These are phyloP conservation scores for Sarocladium oryzae DNA, from an alignment of 2,329 filamentous ascomycete species.

Conservation along the genomic window DNA sequence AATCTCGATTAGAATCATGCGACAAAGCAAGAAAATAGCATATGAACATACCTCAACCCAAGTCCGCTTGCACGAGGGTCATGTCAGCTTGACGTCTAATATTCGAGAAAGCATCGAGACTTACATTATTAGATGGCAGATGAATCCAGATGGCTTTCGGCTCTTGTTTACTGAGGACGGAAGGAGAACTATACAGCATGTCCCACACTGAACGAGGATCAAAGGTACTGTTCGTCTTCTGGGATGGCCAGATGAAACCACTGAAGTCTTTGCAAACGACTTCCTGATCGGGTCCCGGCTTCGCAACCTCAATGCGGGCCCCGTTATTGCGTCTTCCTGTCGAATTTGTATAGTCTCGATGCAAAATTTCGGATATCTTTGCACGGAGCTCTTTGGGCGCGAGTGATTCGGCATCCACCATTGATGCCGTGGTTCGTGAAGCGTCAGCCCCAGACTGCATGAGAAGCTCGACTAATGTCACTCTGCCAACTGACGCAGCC, in stretches of 20 bases:
- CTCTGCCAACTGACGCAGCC: neutral
- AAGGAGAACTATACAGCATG: neutral
- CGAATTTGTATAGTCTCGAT: neutral
- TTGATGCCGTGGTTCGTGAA: neutral
- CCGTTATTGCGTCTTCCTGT: neutral
- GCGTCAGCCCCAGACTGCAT: neutral
- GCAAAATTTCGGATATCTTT: neutral
- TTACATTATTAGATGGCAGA: constrained; percentile 5
- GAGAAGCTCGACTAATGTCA: neutral
- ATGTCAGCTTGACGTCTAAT: too few relatives aligned
- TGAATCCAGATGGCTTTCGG: constrained; percentile 2
- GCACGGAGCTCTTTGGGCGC: neutral
- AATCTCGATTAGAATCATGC: neutral
- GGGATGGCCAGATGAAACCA: constrained; percentile 1
- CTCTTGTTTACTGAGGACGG: neutral
- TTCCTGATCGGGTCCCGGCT: constrained; percentile 2
- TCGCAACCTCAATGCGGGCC: neutral
- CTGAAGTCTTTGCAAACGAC: neutral
- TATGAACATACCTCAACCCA: constrained; percentile 2
- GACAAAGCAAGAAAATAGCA: neutral
- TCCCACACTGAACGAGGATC: neutral
- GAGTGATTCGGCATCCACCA: neutral
- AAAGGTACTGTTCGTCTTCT: neutral
- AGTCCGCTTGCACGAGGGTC: neutral
- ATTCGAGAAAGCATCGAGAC: neutral